Conservation (phyloP, 768 basidiomycete species). For the Mycena venus region DNA sequence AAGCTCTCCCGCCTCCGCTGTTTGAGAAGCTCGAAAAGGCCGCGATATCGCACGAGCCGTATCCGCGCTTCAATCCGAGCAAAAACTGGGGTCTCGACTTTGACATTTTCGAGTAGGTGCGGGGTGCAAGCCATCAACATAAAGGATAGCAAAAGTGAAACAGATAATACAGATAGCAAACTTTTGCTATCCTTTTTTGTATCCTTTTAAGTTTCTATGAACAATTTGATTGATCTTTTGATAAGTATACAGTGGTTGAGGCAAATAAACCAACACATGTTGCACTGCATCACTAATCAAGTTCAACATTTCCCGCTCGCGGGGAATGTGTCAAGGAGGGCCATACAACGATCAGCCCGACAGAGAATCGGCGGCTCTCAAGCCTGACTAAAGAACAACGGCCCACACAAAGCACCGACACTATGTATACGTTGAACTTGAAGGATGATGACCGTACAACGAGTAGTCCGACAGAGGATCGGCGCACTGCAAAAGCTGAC, state of each 20-base stretch:
- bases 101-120: conserved; percentile 69
- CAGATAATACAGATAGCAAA: too few species aligned
- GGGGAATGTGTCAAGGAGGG: not conserved
- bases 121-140: too few species aligned
- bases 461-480: too few species aligned
- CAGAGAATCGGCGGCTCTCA: not conserved
- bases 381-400: too few species aligned
- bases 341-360: not conserved
- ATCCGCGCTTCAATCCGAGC: conserved; percentile 71
- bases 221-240: too few species aligned
- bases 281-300: not conserved
- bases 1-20: conserved; percentile 51
- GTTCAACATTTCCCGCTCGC: not conserved
- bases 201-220: too few species aligned
- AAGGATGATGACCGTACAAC: too few species aligned
- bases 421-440: too few species aligned
- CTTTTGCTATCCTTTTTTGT: too few species aligned
- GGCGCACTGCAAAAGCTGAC: too few species aligned
- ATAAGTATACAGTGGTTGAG: too few species aligned
- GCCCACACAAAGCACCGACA: too few species aligned
- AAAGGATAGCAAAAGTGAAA: not conserved
- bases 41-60: conserved; percentile 66
- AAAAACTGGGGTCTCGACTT: conserved; percentile 69
- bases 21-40: conserved; percentile 64
- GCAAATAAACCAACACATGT: not conserved